phyloP scores from a whole-genome alignment of 441 rosid species.

The Pelargonium hybrid region DNA sequence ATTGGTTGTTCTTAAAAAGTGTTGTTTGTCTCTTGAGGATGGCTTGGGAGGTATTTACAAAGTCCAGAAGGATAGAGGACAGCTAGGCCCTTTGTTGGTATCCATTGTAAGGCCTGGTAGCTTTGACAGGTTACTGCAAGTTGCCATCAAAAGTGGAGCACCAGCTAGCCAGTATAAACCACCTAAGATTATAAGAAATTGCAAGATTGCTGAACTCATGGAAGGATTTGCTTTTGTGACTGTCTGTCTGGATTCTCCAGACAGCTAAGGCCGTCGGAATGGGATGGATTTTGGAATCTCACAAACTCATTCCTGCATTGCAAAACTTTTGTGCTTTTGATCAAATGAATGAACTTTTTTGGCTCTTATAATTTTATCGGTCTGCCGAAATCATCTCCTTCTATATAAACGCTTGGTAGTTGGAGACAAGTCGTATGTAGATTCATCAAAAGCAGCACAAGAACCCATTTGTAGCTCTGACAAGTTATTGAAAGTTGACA shows the following conservation, averaged over 20 bases:
- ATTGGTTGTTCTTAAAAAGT: slow-evolving; percentile 16
- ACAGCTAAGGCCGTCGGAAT: background rate
- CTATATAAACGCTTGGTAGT: too few species aligned
- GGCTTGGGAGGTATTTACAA: slow-evolving; percentile 31
- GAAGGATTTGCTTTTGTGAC: slow-evolving; percentile 26
- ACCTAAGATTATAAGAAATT: slow-evolving; percentile 38
- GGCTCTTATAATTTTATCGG: too few species aligned
- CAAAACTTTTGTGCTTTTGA: too few species aligned
- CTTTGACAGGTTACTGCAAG: slow-evolving; percentile 29
- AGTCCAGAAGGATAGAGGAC: slow-evolving; percentile 31
- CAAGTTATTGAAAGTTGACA: too few species aligned
- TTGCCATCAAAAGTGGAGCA: slow-evolving; percentile 31
- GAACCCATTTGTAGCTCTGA: too few species aligned
- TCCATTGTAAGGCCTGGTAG: slow-evolving; percentile 29
- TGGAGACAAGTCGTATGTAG: too few species aligned
- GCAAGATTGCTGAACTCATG: slow-evolving; percentile 23
- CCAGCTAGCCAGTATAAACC: slow-evolving; percentile 43
- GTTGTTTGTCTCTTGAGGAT: slow-evolving; percentile 29
- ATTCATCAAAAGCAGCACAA: too few species aligned
- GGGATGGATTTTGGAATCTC: too few species aligned
- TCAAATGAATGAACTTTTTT: too few species aligned
- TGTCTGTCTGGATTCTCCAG: slow-evolving; percentile 15
- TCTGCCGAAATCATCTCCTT: too few species aligned
- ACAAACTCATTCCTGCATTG: too few species aligned
- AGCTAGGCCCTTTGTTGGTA: slow-evolving; percentile 24